Percentiles rank a stretch among this genome's conserved stretches.
Evolutionary conservation across 169 alveolate species (phyloP).

Genomic region (Plasmodium yoelii): DNA sequence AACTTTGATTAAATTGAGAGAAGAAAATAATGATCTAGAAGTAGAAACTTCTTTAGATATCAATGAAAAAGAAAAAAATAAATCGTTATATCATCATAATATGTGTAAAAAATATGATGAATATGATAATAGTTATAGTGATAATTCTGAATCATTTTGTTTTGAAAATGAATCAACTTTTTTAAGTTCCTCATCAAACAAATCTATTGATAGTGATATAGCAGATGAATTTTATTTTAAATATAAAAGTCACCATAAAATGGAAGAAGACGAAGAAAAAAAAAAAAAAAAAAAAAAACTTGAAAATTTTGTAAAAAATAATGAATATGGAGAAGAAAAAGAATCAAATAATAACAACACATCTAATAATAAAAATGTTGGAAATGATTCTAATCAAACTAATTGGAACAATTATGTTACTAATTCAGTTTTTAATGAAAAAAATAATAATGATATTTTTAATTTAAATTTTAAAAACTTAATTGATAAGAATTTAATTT

Average conservation of each 20-base stretch:
- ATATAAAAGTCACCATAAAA: constrained; percentile 4
- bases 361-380: not conserved
- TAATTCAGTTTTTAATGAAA: constrained; percentile 31
- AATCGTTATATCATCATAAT: no score
- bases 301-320: not conserved
- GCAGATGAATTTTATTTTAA: constrained; percentile 47
- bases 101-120: no score
- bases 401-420: not conserved
- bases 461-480: constrained; percentile 16
- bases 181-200: not conserved
- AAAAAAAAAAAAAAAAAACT: not conserved
- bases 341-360: not conserved
- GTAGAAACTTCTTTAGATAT: not conserved
- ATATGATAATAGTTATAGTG: not conserved
- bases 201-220: constrained; percentile 42
- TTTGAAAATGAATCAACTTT: not conserved
- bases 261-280: constrained; percentile 19
- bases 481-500: not conserved
- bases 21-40: not conserved
- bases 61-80: no score
- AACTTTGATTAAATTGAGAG: not conserved
- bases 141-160: not conserved
- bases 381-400: not conserved
- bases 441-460: constrained; percentile 23
- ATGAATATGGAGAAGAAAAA: not conserved